Conservation (phyloP, 306 rosid species). For the Acacia melanoxylon region DNA sequence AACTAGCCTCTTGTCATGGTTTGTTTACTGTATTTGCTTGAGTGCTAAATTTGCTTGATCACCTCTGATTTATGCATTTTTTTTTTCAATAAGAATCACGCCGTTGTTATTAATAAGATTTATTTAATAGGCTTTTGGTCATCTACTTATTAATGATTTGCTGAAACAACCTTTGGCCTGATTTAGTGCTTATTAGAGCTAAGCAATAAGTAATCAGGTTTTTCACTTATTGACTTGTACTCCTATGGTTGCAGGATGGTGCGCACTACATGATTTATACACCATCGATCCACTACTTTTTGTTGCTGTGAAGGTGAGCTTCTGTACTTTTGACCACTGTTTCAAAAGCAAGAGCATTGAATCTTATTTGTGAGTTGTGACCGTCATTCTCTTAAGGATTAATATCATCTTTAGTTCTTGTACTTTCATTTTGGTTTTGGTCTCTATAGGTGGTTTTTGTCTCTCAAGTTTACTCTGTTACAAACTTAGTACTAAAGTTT, state of each 20-base stretch:
- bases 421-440: no score
- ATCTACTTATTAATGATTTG: conserved; percentile 7
- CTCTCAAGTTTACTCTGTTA: no score
- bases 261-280: conserved; percentile 82
- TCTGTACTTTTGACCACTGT: conserved; percentile 8
- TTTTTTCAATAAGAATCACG: not conserved
- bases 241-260: conserved; percentile 59
- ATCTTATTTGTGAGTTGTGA: not conserved
- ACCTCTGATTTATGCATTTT: not conserved
- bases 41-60: conserved; percentile 5
- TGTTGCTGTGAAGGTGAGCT: conserved; percentile 46
- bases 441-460: no score
- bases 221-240: conserved; percentile 22
- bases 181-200: not conserved
- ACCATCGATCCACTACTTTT: conserved; percentile 79
- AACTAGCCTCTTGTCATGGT: conserved; percentile 13
- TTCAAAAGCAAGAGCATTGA: conserved; percentile 4
- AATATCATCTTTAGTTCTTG: no score
- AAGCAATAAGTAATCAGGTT: not conserved
- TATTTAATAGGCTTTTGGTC: conserved; percentile 1
- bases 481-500: no score
- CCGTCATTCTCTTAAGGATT: not conserved
- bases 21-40: not conserved
- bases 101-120: conserved; percentile 3
- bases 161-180: conserved; percentile 16